Evolutionary conservation across 345 rosid species (phyloP), one percentile per base, ranked within the genome.

Genomic region (Clarkia xantiana): DNA sequence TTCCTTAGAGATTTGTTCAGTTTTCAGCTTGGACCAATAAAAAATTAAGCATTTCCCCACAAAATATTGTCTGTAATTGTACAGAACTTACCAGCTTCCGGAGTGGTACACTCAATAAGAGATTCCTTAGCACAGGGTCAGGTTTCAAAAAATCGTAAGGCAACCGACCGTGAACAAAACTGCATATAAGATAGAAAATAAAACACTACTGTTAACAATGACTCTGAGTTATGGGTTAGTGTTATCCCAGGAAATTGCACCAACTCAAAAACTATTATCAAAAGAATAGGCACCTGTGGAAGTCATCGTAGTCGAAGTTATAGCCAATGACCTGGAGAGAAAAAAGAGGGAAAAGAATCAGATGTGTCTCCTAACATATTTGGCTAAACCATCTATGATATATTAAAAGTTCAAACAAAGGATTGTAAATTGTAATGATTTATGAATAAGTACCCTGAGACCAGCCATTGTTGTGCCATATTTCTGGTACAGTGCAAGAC

Each of bases 391-490:
- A 14, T 29, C 34, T 9, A 10, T 18, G 45, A 10, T 16, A 14
- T 11, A 45, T 40, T 42, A 18, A 25, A 4, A 20, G 14, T 49
- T 14, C 40, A 47, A 34, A 4, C 14, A 12, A 9, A 14, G 17
- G 18, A 2, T 55, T 36, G 29, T 9, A 47, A 38, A 22, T 36
- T 14, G 51, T 25, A 0, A 11, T 25, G 49, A 14, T 10, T 0
- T n/a, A 15, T 43, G 14, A 25, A 11, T 3, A 15, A 47, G 58
- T 71, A 86, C 97, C 87, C 67, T 73, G 53, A 91, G 86, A 59
- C 98, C 98, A 64, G 98, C 95, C 98, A 86, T 72, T 54, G 96
- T 84, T 15, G 98, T 91, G 16, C 98, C 98, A 67, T 81, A 91
- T 59, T 76, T 55, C 70, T 79, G 81, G 57, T 90, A 90, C 59